Base-by-base conservation (phyloP, 1,284 basidiomycete species). In the Cerrena zonata region DNA sequence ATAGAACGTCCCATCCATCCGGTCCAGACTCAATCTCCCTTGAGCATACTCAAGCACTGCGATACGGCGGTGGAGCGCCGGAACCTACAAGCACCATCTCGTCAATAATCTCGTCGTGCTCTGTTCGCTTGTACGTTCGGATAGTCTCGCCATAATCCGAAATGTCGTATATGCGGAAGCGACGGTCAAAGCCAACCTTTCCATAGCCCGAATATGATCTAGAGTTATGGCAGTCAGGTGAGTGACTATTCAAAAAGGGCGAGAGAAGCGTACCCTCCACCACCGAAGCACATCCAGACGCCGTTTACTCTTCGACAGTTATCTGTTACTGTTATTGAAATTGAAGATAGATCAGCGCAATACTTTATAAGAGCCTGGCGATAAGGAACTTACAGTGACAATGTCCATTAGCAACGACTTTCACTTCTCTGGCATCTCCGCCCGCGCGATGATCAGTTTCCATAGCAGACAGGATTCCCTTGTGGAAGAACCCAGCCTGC, bases 251-350 rank as follows among this genome's bases (percentile, higher is more conserved):
- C n/a, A n/a, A n/a, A n/a, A n/a, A n/a, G n/a, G n/a, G n/a, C n/a
- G n/a, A n/a, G n/a, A n/a, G n/a, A 27, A 5, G 70, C 80, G 62
- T 60, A 85, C 71, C 89, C 85, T 60, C 94, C 94, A 24, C 94
- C 94, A 21, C 90, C 90, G 65, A 99, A 99, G 70, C 94, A 98
- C 59, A 89, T 75, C 94, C 95, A 98, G 2, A 95, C 76, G 5
- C 89, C 89, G 44, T 82, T 76, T 4, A 93, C 77, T 5, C 94
- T 80, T 56, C 84, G 76, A 61, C 94, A 98, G 60, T 93, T 89
- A 62, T 94, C 91, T 10, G 90, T 91, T 15, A 89, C 86, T 89
- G 52, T 3, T 26, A 24, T 50, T 44, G 26, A 25, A 36, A 19
- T 50, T 34, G 39, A n/a, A 3, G 2, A 37, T n/a, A n/a, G n/a